These are phyloP conservation scores for Phytophthora syringae DNA, from an alignment of 352 stramenopile species.

Conservation along the genomic window DNA sequence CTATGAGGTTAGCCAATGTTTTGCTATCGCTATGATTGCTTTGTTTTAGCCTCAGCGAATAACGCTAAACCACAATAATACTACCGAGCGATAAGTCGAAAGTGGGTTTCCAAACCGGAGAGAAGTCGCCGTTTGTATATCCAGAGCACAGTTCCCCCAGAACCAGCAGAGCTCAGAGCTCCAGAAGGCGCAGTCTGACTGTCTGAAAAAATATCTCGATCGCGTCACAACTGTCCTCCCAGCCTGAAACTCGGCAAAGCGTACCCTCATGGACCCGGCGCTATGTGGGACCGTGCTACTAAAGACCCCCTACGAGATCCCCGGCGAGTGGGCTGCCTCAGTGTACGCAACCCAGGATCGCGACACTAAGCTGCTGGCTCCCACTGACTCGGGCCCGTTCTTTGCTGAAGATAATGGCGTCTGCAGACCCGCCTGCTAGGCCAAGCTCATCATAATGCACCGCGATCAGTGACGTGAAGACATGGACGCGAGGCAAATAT, in stretches of 20 bases:
- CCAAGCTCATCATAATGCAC: not conserved
- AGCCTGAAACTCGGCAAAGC: not conserved
- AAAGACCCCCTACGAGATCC: not conserved
- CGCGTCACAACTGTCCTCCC: not conserved
- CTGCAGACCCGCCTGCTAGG: not conserved
- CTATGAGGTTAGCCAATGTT: no score
- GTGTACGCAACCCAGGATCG: conserved; percentile 3
- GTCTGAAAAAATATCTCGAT: not conserved
- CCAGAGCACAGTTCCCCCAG: not conserved
- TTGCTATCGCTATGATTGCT: no score
- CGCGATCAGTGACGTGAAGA: conserved; percentile 1
- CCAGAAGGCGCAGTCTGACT: no score
- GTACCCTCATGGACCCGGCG: not conserved
- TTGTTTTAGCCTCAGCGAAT: no score
- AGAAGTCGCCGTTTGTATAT: conserved; percentile 7
- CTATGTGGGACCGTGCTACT: conserved; percentile 1
- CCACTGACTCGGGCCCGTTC: not conserved
- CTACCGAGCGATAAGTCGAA: no score
- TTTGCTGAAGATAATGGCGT: not conserved
- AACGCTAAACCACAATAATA: no score
- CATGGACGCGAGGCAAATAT: no score
- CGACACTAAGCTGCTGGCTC: not conserved
- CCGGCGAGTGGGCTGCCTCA: conserved; percentile 1
- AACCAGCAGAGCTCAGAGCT: not conserved
- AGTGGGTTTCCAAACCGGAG: conserved; percentile 13